Evolutionary conservation across 148 eudicot genomes (phyloP), one percentile per base, ranked within the genome.

Genomic region (Chenopodium suecicum): DNA sequence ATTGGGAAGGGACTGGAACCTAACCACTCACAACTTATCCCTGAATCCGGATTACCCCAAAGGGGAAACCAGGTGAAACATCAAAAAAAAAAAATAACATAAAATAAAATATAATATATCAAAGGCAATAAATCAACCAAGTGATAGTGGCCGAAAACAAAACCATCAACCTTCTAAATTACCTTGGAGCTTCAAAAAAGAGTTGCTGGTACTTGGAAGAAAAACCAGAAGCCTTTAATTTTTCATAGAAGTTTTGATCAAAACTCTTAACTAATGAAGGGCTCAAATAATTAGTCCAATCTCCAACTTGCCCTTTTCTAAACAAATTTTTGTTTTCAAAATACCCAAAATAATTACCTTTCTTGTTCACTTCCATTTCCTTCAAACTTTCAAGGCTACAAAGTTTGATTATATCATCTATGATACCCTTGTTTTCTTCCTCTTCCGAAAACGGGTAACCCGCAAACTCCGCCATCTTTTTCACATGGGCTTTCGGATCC

Each of bases 351-450:
- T 8, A 44, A 14, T 10, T n/a, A 9, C 75, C 76, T 4, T 9
- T 77, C 32, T 71, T 62, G 12, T 71, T 82, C 6, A 82, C 81
- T 32, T 81, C 83, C 70, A 74, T 47, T 19, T 81, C 68, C 4
- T 74, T 81, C n/a, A 81, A 17, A 75, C 58, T 66, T 37, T 81
- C 64, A 12, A 81, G 16, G 23, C 83, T 75, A 32, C 83, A 81
- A 56, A 81, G 29, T 3, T 72, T n/a, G 4, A 72, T 20, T 14
- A 72, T 72, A 4, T 72, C 75, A 22, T 72, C 75, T 20, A 72
- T 46, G 44, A 72, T 13, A 20, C 10, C 12, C 3, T 13, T 52
- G 44, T 72, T 44, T 1, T 44, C 75, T 11, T 72, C 75, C 27
- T 72, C 31, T 9, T 44, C 5, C 0, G 76, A 48, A 48, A 73